A percentile compares a stretch with the other conserved stretches of the same genome.
Evolutionary conservation across 768 basidiomycete genomes (phyloP).

Genomic region (Strobilomyces dryophilus): DNA sequence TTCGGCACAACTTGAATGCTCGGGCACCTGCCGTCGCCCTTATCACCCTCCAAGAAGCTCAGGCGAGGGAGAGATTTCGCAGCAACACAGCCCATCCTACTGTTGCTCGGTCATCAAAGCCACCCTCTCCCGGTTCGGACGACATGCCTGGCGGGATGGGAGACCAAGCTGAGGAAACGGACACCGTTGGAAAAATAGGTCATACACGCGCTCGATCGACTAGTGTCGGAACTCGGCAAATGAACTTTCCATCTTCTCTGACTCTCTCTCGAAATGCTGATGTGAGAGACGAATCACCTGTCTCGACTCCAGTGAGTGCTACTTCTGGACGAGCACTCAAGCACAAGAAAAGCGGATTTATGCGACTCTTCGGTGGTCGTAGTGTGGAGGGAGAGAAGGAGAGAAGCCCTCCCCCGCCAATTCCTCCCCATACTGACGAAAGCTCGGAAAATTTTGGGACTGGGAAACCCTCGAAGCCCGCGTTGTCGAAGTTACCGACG

Average conservation of each 20-base stretch:
- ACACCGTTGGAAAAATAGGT: conserved; percentile 16
- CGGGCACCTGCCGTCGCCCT: conserved; percentile 54
- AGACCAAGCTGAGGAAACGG: conserved; percentile 23
- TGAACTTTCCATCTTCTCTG: conserved; percentile 32
- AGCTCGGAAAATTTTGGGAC: conserved; percentile 17
- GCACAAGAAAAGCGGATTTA: conserved; percentile 79
- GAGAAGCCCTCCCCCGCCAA: conserved; percentile 46
- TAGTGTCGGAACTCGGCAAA: conserved; percentile 56
- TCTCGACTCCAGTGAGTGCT: conserved; percentile 8
- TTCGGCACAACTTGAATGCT: conserved; percentile 45
- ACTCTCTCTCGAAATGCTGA: conserved; percentile 38
- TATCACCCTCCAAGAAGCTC: conserved; percentile 76
- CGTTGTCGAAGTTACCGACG: conserved; percentile 35
- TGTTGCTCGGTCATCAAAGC: conserved; percentile 20
- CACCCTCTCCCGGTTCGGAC: conserved; percentile 34
- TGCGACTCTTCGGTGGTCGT: conserved; percentile 67
- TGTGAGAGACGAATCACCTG: conserved; percentile 37
- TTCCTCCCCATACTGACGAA: conserved; percentile 47
- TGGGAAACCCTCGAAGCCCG: conserved; percentile 29
- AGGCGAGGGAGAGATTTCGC: conserved; percentile 59
- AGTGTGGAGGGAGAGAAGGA: conserved; percentile 32
- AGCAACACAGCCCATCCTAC: conserved; percentile 39
- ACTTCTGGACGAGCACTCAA: conserved; percentile 48
- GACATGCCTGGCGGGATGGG: conserved; percentile 20
- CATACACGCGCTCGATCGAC: conserved; percentile 54